Percentiles rank a stretch among this genome's conserved stretches.
These are phyloP conservation scores for Plantago coronopus DNA, from an alignment of 305 asterid genomes.

Conservation along the genomic window DNA sequence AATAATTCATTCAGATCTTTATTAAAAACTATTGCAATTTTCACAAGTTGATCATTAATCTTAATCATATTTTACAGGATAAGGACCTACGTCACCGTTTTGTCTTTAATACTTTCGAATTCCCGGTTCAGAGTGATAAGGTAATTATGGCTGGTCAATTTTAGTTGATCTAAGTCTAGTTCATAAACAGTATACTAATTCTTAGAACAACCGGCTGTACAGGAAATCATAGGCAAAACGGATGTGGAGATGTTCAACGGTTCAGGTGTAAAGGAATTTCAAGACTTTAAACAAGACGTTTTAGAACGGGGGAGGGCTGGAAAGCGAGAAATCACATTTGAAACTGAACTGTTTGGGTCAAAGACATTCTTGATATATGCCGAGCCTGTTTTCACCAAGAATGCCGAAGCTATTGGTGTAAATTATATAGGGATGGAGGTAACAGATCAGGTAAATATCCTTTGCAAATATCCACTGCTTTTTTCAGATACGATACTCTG, in stretches of 20 bases:
- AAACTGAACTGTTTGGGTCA: constrained; percentile 72
- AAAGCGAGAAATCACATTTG: constrained; percentile 91
- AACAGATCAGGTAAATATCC: constrained; percentile 86
- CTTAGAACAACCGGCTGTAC: constrained; percentile 29
- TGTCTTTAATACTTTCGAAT: constrained; percentile 89
- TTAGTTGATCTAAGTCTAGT: constrained; percentile 3
- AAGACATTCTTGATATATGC: constrained; percentile 65
- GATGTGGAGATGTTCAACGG: constrained; percentile 82
- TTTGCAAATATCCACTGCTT: too few species aligned
- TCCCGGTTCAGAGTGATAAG: constrained; percentile 83
- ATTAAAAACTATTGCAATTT: background rate
- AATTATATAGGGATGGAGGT: constrained; percentile 97
- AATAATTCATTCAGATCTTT: background rate
- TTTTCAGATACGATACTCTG: constrained; percentile 1
- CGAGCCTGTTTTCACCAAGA: constrained; percentile 80
- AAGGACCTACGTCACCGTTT: constrained; percentile 80
- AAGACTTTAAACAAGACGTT: constrained; percentile 81
- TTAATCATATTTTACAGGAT: constrained; percentile 44
- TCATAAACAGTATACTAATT: background rate
- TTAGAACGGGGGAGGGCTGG: constrained; percentile 69
- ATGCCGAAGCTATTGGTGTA: constrained; percentile 78
- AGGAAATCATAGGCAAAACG: constrained; percentile 91
- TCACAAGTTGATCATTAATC: background rate
- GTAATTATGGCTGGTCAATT: constrained; percentile 25
- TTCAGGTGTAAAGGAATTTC: constrained; percentile 89